Percentiles rank a stretch among this genome's conserved stretches.
phyloP scores from a whole-genome alignment of 2,329 filamentous ascomycete genomes.

The Dactylellina sp. region DNA sequence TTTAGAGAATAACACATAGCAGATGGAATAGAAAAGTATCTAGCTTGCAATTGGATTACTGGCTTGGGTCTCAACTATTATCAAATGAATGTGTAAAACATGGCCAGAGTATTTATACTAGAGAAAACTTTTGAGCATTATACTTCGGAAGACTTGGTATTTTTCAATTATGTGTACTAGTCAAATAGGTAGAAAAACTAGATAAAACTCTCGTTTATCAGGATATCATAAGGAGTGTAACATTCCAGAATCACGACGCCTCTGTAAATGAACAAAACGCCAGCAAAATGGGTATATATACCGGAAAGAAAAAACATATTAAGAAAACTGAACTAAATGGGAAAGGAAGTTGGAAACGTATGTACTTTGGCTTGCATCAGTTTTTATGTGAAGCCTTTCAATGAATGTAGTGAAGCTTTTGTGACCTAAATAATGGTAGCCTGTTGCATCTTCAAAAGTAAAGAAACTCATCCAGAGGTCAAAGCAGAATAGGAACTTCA shows the following conservation, averaged over 20 bases:
- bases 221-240: constrained; percentile 43
- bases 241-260: not conserved
- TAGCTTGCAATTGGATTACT: constrained; percentile 6
- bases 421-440: constrained; percentile 17
- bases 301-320: not conserved
- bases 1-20: constrained; percentile 10
- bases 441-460: constrained; percentile 6
- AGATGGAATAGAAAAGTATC: too few species aligned
- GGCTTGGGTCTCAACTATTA: too few species aligned
- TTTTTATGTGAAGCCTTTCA: not conserved
- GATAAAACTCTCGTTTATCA: not conserved
- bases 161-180: not conserved
- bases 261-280: constrained; percentile 30
- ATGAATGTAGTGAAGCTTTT: not conserved
- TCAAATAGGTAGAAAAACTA: constrained; percentile 1
- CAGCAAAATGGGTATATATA: constrained; percentile 42
- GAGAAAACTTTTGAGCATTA: not conserved
- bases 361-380: constrained; percentile 5
- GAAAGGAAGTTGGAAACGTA: not conserved
- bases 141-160: not conserved
- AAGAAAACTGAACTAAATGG: not conserved
- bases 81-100: too few species aligned
- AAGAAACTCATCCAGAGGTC: constrained; percentile 24
- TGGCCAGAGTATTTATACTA: not conserved
- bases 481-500: not conserved